A percentile compares a stretch with the other conserved stretches of the same genome.
These are phyloP conservation scores for Kwoniella mangroviensis DNA, from an alignment of 768 basidiomycete species.

Conservation along the genomic window DNA sequence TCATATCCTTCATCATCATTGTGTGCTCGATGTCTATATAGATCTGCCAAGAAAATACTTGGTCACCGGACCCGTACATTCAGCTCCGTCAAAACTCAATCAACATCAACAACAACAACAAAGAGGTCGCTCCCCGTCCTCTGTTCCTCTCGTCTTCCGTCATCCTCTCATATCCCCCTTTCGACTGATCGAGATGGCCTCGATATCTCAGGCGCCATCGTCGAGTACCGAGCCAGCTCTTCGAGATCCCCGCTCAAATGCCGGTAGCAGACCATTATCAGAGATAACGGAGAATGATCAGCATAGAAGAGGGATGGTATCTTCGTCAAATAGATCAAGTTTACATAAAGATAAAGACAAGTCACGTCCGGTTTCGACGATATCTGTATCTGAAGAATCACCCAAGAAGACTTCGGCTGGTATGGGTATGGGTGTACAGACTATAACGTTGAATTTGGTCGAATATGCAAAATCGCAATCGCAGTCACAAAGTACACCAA, in stretches of 20 bases:
- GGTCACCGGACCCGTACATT: no score
- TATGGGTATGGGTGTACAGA: constrained; percentile 34
- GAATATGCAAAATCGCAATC: constrained; percentile 40
- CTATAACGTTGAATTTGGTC: constrained; percentile 46
- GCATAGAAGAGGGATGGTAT: constrained; percentile 18
- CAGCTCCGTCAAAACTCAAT: background rate
- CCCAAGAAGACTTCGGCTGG: constrained; percentile 10
- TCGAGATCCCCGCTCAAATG: background rate
- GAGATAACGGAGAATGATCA: constrained; percentile 48
- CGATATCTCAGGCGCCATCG: background rate
- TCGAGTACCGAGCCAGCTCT: background rate
- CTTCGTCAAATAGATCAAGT: constrained; percentile 31
- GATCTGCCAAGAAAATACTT: no score
- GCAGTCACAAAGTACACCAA: background rate
- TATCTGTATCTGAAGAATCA: constrained; percentile 5
- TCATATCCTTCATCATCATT: no score
- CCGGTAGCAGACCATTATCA: constrained; percentile 37
- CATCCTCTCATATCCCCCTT: background rate
- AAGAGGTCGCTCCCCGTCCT: background rate
- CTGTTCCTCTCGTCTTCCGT: background rate
- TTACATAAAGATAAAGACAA: constrained; percentile 11
- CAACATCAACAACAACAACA: background rate
- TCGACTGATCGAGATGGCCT: background rate
- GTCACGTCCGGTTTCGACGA: constrained; percentile 1
- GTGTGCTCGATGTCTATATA: no score